Percentiles rank a stretch among this genome's conserved stretches.
Conservation (phyloP, 148 eudicot genomes). For the Camellia lanceoleosa region DNA sequence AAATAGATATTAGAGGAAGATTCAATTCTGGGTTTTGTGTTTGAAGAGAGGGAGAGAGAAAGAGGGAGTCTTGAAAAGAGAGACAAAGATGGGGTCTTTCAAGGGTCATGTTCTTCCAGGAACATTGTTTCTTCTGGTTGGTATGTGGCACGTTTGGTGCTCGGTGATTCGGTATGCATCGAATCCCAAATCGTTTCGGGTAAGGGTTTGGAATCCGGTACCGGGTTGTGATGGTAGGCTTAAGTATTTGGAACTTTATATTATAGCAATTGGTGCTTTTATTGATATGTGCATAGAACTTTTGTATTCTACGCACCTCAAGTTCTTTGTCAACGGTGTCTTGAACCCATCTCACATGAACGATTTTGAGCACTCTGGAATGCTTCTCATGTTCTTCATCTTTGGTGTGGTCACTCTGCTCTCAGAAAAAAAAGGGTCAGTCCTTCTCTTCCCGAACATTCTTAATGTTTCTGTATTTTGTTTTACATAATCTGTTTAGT, state of each 20-base stretch:
- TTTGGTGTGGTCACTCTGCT: conserved; percentile 54
- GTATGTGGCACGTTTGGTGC: conserved; percentile 80
- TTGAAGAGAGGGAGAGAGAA: background rate
- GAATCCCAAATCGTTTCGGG: conserved; percentile 46
- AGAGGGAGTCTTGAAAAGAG: background rate
- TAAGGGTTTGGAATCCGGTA: conserved; percentile 76
- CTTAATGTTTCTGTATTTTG: background rate
- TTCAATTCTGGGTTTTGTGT: background rate
- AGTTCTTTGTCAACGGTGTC: conserved; percentile 61
- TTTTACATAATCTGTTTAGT: background rate
- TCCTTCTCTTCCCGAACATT: conserved; percentile 3
- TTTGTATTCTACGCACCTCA: conserved; percentile 66
- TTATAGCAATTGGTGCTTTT: conserved; percentile 63
- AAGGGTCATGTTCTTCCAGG: conserved; percentile 82
- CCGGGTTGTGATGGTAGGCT: conserved; percentile 67
- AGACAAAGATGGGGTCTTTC: conserved; percentile 67
- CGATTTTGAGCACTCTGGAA: conserved; percentile 81
- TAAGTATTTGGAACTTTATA: conserved; percentile 72
- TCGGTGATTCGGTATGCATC: conserved; percentile 52
- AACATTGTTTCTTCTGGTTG: conserved; percentile 65
- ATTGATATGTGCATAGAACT: conserved; percentile 84
- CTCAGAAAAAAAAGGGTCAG: conserved; percentile 65
- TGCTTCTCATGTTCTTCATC: conserved; percentile 89
- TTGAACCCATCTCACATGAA: conserved; percentile 74
- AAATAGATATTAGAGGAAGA: too few relatives aligned